These are phyloP conservation scores for Russula lepida DNA, from an alignment of 768 basidiomycete species.

Conservation along the genomic window DNA sequence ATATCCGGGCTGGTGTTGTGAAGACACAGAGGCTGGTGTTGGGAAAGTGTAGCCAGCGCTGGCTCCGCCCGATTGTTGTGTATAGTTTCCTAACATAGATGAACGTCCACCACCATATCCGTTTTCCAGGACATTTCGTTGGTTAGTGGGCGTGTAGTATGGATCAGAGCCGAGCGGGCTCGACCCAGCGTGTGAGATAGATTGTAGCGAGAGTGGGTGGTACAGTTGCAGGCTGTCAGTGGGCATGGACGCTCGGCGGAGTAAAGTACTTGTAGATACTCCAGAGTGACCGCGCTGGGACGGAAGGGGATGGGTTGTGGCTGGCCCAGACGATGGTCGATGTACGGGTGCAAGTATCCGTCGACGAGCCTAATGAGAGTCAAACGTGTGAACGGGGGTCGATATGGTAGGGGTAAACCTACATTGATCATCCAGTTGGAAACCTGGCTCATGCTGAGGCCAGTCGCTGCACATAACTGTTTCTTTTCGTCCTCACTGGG, in stretches of 20 bases:
- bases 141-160: slow-evolving; percentile 13
- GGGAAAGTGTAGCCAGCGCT: slow-evolving; percentile 19
- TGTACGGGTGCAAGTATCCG: slow-evolving; percentile 79
- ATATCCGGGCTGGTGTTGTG: slow-evolving; percentile 13
- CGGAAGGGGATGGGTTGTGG: slow-evolving; percentile 67
- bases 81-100: slow-evolving; percentile 11
- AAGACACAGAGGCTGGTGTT: slow-evolving; percentile 15
- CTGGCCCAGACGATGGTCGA: slow-evolving; percentile 65
- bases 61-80: slow-evolving; percentile 9
- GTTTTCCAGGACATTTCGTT: slow-evolving; percentile 17
- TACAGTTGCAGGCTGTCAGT: slow-evolving; percentile 67
- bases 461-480: slow-evolving; percentile 77
- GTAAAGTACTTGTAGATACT: slow-evolving; percentile 20
- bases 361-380: slow-evolving; percentile 52
- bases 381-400: slow-evolving; percentile 16
- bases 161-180: slow-evolving; percentile 17
- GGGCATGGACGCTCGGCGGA: slow-evolving; percentile 58
- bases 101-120: slow-evolving; percentile 12
- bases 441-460: slow-evolving; percentile 81
- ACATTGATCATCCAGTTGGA: slow-evolving; percentile 94
- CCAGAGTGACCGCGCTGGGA: slow-evolving; percentile 25
- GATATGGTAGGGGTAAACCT: slow-evolving; percentile 24
- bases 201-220: slow-evolving; percentile 71
- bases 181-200: slow-evolving; percentile 27
- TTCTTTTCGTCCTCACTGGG: slow-evolving; percentile 89